phyloP scores from a whole-genome alignment of 352 stramenopile genomes.

The Phytophthora tubulina region DNA sequence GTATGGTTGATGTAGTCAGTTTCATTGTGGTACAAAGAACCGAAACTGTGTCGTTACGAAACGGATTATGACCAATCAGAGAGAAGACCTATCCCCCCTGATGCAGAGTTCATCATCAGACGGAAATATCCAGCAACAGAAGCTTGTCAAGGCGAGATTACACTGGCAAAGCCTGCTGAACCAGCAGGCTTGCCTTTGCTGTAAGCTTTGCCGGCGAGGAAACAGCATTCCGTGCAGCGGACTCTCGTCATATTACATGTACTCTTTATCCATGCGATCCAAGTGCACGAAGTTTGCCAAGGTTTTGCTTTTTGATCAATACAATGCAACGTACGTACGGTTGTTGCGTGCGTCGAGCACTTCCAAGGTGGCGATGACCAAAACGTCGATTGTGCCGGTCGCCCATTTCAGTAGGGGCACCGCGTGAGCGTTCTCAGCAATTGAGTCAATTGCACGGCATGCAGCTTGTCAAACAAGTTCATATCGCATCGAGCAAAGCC shows the following conservation, averaged over 20 bases:
- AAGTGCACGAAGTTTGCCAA: not conserved
- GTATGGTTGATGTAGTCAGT: slow-evolving; percentile 33
- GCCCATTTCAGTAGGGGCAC: slow-evolving; percentile 23
- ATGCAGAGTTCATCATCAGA: not conserved
- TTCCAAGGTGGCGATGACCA: slow-evolving; percentile 3
- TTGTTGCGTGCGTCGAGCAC: slow-evolving; percentile 8
- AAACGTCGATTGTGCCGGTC: slow-evolving; percentile 10
- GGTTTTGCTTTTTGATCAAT: not conserved
- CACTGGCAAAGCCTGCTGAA: not conserved
- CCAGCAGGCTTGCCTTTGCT: not conserved
- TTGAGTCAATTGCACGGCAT: slow-evolving; percentile 1
- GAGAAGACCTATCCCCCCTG: slow-evolving; percentile 6
- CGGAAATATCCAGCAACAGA: slow-evolving; percentile 25
- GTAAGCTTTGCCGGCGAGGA: not conserved
- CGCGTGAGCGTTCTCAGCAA: not conserved
- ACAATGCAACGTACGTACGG: not conserved
- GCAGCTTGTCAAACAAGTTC: slow-evolving; percentile 7
- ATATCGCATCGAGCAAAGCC: slow-evolving; percentile 32
- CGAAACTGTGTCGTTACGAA: slow-evolving; percentile 5
- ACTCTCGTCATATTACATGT: too few species aligned
- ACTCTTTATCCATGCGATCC: not conserved
- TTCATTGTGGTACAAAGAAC: slow-evolving; percentile 21
- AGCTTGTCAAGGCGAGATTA: slow-evolving; percentile 10
- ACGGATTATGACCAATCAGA: slow-evolving; percentile 30
- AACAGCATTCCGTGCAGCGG: not conserved